phyloP scores from a whole-genome alignment of 257 asterid species.

The Gentiana macrophylla region DNA sequence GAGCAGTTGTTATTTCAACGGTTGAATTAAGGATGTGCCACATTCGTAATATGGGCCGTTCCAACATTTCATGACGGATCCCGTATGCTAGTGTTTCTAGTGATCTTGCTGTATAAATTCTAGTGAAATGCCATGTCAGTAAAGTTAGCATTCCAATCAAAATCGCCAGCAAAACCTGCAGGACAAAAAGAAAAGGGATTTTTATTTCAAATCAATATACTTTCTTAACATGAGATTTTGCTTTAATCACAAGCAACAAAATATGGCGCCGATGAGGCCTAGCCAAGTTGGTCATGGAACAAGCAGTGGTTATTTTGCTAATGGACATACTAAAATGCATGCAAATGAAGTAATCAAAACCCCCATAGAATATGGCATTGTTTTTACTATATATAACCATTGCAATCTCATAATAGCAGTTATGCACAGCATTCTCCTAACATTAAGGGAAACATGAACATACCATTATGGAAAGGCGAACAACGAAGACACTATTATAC shows the following conservation, averaged over 20 bases:
- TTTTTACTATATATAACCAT: too few relatives aligned
- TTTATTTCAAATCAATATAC: too few relatives aligned
- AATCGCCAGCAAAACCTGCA: constrained; percentile 86
- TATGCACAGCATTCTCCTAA: too few relatives aligned
- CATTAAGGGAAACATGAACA: neutral
- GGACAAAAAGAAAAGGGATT: constrained; percentile 3
- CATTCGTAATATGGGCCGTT: constrained; percentile 77
- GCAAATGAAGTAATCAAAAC: too few relatives aligned
- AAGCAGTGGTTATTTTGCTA: too few relatives aligned
- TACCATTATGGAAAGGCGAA: constrained; percentile 98
- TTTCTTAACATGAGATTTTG: neutral
- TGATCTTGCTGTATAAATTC: constrained; percentile 69
- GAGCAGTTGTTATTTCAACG: constrained; percentile 81
- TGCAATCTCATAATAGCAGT: too few relatives aligned
- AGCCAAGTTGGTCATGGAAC: too few relatives aligned
- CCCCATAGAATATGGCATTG: too few relatives aligned
- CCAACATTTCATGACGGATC: constrained; percentile 80
- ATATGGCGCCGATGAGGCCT: too few relatives aligned
- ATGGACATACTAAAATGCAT: too few relatives aligned
- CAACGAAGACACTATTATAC: constrained; percentile 71
- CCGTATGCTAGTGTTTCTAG: constrained; percentile 69
- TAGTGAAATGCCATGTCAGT: constrained; percentile 87
- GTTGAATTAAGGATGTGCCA: constrained; percentile 83
- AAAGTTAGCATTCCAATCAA: constrained; percentile 75
- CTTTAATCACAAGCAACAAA: neutral